Evolutionary conservation across 2,329 filamentous ascomycete genomes (phyloP).

Genomic region (Aspergillus flavus): DNA sequence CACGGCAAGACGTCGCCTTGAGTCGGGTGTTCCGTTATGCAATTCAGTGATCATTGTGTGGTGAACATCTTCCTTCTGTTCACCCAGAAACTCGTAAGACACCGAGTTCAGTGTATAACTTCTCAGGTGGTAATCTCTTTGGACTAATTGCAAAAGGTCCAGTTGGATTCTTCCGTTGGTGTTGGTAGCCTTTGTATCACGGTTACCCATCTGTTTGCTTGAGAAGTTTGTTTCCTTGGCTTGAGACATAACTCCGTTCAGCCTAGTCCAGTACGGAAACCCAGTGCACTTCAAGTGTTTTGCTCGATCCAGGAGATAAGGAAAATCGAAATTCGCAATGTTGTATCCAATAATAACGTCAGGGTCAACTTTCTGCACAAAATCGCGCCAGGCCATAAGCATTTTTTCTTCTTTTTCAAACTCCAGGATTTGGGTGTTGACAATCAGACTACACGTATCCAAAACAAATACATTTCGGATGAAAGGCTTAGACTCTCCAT

Average conservation of each 20-base stretch:
- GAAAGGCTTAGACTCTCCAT: conserved; percentile 94
- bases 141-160: conserved; percentile 90
- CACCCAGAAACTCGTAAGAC: conserved; percentile 88
- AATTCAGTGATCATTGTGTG: conserved; percentile 99
- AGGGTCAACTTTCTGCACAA: conserved; percentile 85
- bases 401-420: conserved; percentile 82
- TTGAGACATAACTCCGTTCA: conserved; percentile 70
- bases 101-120: conserved; percentile 98
- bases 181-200: conserved; percentile 91
- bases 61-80: conserved; percentile 98
- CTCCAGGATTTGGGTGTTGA: conserved; percentile 89
- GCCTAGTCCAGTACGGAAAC: conserved; percentile 86
- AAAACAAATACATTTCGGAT: conserved; percentile 95
- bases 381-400: conserved; percentile 90
- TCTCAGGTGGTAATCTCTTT: conserved; percentile 90
- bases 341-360: conserved; percentile 99
- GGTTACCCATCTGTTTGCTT: conserved; percentile 97
- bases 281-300: conserved; percentile 75
- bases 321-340: conserved; percentile 97
- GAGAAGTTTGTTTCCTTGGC: conserved; percentile 84
- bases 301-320: conserved; percentile 87
- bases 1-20: conserved; percentile 82
- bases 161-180: conserved; percentile 92
- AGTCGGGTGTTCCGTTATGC: conserved; percentile 94
- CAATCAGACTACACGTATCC: conserved; percentile 87